These are phyloP conservation scores for Hydrangea macrophylla DNA, from an alignment of 148 eudicot genomes.

Conservation along the genomic window DNA sequence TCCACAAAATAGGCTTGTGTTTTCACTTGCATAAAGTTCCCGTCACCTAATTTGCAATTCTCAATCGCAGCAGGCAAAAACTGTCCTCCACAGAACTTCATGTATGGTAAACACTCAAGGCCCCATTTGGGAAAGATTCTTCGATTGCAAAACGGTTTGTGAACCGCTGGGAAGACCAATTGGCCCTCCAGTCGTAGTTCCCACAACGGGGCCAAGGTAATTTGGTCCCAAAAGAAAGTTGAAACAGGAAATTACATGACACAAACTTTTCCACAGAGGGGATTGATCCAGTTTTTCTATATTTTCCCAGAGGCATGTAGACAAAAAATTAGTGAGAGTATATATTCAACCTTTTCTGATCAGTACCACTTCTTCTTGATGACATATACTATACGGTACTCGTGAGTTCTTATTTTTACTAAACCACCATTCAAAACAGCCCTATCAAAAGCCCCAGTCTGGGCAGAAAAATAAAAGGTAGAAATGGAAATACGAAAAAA, in stretches of 20 bases:
- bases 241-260: neutral
- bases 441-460: too few species aligned
- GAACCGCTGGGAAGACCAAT: too few species aligned
- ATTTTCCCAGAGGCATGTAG: neutral
- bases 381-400: neutral
- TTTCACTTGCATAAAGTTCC: neutral
- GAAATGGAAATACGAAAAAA: too few species aligned
- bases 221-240: neutral
- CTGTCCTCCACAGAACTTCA: neutral
- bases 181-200: too few species aligned
- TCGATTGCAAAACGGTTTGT: too few species aligned
- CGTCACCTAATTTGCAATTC: neutral
- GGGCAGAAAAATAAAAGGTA: too few species aligned
- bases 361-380: neutral
- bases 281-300: neutral
- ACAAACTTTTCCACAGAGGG: neutral
- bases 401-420: too few species aligned
- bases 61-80: neutral
- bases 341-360: neutral
- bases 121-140: too few species aligned
- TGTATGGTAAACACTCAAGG: neutral
- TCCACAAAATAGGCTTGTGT: neutral
- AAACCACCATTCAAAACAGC: too few species aligned
- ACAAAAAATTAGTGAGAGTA: neutral
- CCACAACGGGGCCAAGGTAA: too few species aligned